phyloP scores from a whole-genome alignment of 1,284 basidiomycete genomes.

The Ceratobasidium sp. region DNA sequence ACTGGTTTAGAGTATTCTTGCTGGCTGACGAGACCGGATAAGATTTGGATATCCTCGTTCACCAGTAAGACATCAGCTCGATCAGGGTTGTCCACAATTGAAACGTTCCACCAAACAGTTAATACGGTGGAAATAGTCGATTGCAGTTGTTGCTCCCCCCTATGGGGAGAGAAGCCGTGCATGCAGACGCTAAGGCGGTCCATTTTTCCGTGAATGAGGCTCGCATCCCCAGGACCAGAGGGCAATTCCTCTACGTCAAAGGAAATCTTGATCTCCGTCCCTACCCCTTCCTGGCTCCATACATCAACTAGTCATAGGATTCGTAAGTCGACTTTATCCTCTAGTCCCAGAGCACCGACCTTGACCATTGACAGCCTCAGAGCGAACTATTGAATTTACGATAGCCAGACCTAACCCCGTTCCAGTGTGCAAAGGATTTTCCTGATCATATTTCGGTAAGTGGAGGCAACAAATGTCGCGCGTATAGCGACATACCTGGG shows the following conservation, averaged over 20 bases:
- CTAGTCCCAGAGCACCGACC: conserved; percentile 45
- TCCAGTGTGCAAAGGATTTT: conserved; percentile 87
- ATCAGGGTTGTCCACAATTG: conserved; percentile 55
- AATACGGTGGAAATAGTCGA: conserved; percentile 72
- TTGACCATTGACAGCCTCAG: conserved; percentile 84
- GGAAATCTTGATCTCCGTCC: conserved; percentile 91
- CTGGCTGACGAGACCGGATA: conserved; percentile 63
- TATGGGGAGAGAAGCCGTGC: conserved; percentile 73
- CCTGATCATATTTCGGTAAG: conserved; percentile 48
- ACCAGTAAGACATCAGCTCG: conserved; percentile 79
- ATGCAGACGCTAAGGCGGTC: conserved; percentile 67
- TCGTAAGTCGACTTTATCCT: not conserved
- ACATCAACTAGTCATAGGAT: conserved; percentile 63
- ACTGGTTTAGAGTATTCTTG: conserved; percentile 69
- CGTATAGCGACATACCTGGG: conserved; percentile 57
- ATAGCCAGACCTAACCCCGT: conserved; percentile 97
- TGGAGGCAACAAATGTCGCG: not conserved
- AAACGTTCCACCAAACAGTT: conserved; percentile 77
- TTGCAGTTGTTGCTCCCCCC: conserved; percentile 71
- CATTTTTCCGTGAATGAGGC: conserved; percentile 58
- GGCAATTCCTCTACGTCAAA: conserved; percentile 75
- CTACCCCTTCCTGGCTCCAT: conserved; percentile 83
- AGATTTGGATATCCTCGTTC: conserved; percentile 74
- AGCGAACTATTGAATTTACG: conserved; percentile 89
- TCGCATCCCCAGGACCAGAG: conserved; percentile 56